Conservation (phyloP, 2,329 filamentous ascomycete species). For the Botrytis elliptica region DNA sequence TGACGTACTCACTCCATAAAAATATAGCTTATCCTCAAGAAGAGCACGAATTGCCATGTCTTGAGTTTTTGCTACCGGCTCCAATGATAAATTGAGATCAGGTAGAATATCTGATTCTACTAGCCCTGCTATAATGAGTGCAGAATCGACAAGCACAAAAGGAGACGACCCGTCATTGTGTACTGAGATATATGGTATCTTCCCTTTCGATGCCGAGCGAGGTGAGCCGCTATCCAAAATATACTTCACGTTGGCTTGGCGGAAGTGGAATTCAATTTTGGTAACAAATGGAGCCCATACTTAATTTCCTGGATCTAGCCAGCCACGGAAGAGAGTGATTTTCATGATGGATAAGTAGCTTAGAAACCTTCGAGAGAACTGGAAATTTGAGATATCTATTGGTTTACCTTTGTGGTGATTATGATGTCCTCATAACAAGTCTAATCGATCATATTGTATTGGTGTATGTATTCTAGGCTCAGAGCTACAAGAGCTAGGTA, state of each 20-base stretch:
- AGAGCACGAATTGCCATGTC: conserved; percentile 55
- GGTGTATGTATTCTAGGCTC: not conserved
- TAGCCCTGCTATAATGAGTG: conserved; percentile 52
- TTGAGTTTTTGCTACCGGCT: conserved; percentile 42
- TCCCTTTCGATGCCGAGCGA: conserved; percentile 51
- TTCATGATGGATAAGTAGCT: not conserved
- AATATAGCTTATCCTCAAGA: conserved; percentile 60
- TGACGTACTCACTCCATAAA: conserved; percentile 47
- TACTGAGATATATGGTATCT: conserved; percentile 53
- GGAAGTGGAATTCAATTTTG: conserved; percentile 62
- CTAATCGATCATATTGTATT: not conserved
- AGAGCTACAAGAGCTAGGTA: not conserved
- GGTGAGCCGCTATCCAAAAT: conserved; percentile 46
- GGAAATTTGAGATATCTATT: not conserved
- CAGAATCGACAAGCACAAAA: conserved; percentile 49
- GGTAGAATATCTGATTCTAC: conserved; percentile 43
- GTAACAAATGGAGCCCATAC: conserved; percentile 57
- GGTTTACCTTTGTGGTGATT: not conserved
- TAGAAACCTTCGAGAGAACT: not conserved
- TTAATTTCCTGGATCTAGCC: conserved; percentile 43
- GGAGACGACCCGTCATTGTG: not conserved
- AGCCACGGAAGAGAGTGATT: conserved; percentile 53
- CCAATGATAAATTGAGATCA: conserved; percentile 50
- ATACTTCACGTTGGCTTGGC: conserved; percentile 52
- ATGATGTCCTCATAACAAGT: not conserved